phyloP scores from a whole-genome alignment of 805 yeast species.

The Hemisphaericaspora nanyangensis region DNA sequence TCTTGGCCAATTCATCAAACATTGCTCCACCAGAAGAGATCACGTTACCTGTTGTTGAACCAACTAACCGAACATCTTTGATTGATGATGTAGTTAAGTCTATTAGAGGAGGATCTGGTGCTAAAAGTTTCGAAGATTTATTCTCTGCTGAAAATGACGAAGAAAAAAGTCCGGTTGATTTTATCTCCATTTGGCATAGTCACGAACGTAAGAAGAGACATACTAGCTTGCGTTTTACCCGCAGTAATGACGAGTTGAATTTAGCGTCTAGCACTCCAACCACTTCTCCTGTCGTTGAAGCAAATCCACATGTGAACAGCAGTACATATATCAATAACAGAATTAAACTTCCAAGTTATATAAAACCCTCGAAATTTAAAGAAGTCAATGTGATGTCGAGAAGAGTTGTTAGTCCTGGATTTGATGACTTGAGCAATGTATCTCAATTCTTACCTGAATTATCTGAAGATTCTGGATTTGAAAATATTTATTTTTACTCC shows the following conservation, averaged over 20 bases:
- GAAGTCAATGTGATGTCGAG: conserved; percentile 42
- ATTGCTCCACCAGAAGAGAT: conserved; percentile 32
- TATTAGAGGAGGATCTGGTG: conserved; percentile 11
- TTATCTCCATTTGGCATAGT: conserved; percentile 41
- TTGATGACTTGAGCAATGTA: conserved; percentile 38
- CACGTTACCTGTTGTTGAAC: conserved; percentile 39
- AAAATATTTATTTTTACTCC: conserved; percentile 29
- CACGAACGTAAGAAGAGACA: conserved; percentile 24
- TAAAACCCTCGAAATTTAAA: conserved; percentile 30
- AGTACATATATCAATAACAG: not conserved
- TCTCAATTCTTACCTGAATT: conserved; percentile 45
- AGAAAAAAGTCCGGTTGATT: conserved; percentile 23
- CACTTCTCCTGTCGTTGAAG: too few relatives aligned
- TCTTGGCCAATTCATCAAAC: conserved; percentile 43
- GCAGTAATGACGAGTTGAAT: not conserved
- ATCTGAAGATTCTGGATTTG: conserved; percentile 48
- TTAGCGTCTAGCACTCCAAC: not conserved
- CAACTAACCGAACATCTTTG: conserved; percentile 36
- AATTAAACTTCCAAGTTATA: conserved; percentile 21
- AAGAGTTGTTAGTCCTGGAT: conserved; percentile 39
- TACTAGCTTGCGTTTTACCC: not conserved
- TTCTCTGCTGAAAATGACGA: conserved; percentile 40
- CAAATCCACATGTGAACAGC: not conserved
- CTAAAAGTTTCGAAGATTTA: conserved; percentile 30
- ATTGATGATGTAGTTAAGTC: conserved; percentile 36